phyloP scores from a whole-genome alignment of 1,284 basidiomycete species.

The Grifola frondosa region DNA sequence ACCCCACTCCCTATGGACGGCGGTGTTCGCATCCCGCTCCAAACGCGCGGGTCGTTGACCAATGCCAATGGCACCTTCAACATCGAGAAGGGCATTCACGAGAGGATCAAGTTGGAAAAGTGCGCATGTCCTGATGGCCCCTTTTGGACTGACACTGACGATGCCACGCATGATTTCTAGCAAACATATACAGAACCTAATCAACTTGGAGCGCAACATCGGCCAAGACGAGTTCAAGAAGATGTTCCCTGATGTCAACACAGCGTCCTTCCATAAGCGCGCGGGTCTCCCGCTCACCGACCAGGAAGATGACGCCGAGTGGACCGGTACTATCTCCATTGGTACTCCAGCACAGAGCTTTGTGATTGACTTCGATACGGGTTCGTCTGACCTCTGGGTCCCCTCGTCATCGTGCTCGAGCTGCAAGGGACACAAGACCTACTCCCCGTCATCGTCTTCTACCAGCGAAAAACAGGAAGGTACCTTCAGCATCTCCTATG shows the following conservation, averaged over 20 bases:
- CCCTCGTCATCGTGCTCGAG: slow-evolving; percentile 21
- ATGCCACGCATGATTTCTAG: slow-evolving; percentile 6
- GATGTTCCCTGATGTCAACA: slow-evolving; percentile 9
- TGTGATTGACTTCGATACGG: slow-evolving; percentile 29
- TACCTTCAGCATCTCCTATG: slow-evolving; percentile 49
- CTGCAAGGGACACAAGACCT: slow-evolving; percentile 21
- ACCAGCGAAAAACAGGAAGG: slow-evolving; percentile 32
- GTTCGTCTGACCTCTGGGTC: slow-evolving; percentile 29
- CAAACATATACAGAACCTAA: slow-evolving; percentile 22
- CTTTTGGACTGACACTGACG: too few species aligned
- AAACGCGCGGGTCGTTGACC: slow-evolving; percentile 21
- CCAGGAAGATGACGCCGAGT: slow-evolving; percentile 13
- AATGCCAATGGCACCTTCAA: slow-evolving; percentile 26
- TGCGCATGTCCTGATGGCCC: slow-evolving; percentile 1
- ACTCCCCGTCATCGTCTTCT: slow-evolving; percentile 37
- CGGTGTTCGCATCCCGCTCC: slow-evolving; percentile 20
- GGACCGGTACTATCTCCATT: slow-evolving; percentile 23
- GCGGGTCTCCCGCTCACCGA: slow-evolving; percentile 17
- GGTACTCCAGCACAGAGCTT: slow-evolving; percentile 23
- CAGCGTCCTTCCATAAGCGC: slow-evolving; percentile 7
- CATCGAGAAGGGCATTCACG: slow-evolving; percentile 13
- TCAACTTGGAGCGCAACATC: slow-evolving; percentile 24
- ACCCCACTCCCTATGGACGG: slow-evolving; percentile 12
- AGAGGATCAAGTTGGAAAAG: slow-evolving; percentile 22
- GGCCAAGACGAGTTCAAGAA: slow-evolving; percentile 13